Percentiles rank a stretch among this genome's conserved stretches.
These are phyloP conservation scores for Monosporascus sp. DNA, from an alignment of 2,329 filamentous ascomycete genomes.

Conservation along the genomic window DNA sequence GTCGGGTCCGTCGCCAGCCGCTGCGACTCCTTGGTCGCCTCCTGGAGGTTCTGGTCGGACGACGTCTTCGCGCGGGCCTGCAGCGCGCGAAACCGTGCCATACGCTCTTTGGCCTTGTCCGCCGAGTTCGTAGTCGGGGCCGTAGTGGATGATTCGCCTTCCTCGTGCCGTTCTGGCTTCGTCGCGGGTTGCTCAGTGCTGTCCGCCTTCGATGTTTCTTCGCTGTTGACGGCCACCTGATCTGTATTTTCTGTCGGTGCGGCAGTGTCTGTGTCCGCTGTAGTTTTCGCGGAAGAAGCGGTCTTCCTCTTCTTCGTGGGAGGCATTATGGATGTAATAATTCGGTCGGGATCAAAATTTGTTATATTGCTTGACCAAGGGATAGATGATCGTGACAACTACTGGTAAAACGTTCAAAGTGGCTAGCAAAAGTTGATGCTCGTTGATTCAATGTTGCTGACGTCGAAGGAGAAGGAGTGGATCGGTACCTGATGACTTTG, in stretches of 20 bases:
- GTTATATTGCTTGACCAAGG: too few relatives aligned
- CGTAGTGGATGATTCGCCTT: conserved; percentile 6
- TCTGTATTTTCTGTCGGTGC: conserved; percentile 6
- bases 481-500: too few relatives aligned
- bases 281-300: conserved; percentile 10
- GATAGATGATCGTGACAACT: too few relatives aligned
- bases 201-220: conserved; percentile 3
- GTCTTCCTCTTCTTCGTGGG: conserved; percentile 42
- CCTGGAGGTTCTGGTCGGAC: conserved; percentile 70
- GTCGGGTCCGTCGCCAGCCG: conserved; percentile 71
- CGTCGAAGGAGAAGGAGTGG: too few relatives aligned
- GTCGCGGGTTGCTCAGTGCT: conserved; percentile 13
- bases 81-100: conserved; percentile 81
- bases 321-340: conserved; percentile 28
- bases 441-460: too few relatives aligned
- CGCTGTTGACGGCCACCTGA: background rate
- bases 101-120: conserved; percentile 55
- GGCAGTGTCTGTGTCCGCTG: conserved; percentile 14
- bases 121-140: conserved; percentile 10
- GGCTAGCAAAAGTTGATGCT: too few relatives aligned
- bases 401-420: too few relatives aligned
- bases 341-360: background rate
- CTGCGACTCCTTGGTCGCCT: conserved; percentile 77
- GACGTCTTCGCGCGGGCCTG: conserved; percentile 74
- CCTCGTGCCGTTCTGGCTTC: conserved; percentile 14